Percentiles rank a stretch among this genome's conserved stretches.
phyloP scores from a whole-genome alignment of 2,329 filamentous ascomycete species.

The Aspergillus sp. region DNA sequence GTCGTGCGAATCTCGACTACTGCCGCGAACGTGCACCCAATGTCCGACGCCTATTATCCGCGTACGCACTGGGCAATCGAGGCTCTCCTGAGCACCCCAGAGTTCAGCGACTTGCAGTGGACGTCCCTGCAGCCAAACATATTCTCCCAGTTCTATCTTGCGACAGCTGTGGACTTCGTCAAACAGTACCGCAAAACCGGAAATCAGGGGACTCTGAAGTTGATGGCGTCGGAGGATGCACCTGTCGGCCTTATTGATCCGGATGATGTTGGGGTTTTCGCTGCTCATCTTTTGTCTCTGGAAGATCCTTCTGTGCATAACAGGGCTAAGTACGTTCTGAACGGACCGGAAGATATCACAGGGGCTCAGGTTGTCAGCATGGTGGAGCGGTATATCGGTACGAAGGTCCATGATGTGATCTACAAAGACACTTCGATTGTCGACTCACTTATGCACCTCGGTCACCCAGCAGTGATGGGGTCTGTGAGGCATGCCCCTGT shows the following conservation, averaged over 20 bases:
- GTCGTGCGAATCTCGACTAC: constrained; percentile 44
- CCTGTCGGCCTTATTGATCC: constrained; percentile 31
- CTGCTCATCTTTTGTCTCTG: constrained; percentile 33
- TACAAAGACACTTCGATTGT: constrained; percentile 33
- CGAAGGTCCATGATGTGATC: constrained; percentile 23
- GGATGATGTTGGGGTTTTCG: constrained; percentile 34
- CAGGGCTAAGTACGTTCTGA: constrained; percentile 37
- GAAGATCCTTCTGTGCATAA: constrained; percentile 29
- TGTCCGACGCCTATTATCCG: constrained; percentile 34
- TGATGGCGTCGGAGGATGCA: constrained; percentile 28
- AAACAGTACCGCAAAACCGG: constrained; percentile 34
- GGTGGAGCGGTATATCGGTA: constrained; percentile 34
- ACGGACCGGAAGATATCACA: constrained; percentile 40
- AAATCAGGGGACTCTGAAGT: constrained; percentile 24
- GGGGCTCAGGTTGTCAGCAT: constrained; percentile 33
- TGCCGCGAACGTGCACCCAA: constrained; percentile 35
- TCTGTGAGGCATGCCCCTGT: constrained; percentile 25
- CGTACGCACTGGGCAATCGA: constrained; percentile 45
- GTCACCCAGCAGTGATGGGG: constrained; percentile 15
- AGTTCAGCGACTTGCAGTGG: constrained; percentile 37
- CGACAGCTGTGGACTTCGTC: constrained; percentile 26
- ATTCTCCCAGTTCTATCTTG: constrained; percentile 25
- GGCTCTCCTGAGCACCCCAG: constrained; percentile 31
- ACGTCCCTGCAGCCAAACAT: constrained; percentile 41
- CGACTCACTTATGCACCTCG: constrained; percentile 18